phyloP scores from a whole-genome alignment of 140 eudicot genomes.

The Artemisia princeps region DNA sequence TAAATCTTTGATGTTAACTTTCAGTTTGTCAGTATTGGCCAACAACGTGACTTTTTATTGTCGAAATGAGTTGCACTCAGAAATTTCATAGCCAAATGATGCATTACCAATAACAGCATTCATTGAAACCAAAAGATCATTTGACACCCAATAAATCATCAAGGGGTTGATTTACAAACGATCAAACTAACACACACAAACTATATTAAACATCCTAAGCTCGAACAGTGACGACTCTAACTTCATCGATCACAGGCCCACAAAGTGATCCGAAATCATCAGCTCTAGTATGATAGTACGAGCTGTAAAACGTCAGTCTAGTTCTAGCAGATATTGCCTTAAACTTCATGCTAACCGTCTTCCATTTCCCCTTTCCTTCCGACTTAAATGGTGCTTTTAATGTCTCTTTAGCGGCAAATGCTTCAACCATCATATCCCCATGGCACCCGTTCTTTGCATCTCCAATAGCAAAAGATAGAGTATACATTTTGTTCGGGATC shows the following conservation, averaged over 20 bases:
- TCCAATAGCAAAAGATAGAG: slow-evolving; percentile 41
- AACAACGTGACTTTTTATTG: neutral
- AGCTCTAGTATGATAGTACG: slow-evolving; percentile 53
- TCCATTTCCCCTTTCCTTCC: slow-evolving; percentile 46
- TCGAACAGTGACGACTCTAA: slow-evolving; percentile 33
- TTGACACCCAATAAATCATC: slow-evolving; percentile 9
- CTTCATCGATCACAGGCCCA: slow-evolving; percentile 73
- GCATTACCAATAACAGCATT: neutral
- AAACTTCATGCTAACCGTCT: slow-evolving; percentile 39
- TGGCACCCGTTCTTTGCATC: slow-evolving; percentile 65
- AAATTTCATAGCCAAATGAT: neutral
- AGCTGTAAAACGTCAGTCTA: slow-evolving; percentile 61
- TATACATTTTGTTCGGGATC: slow-evolving; percentile 40
- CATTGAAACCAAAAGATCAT: neutral
- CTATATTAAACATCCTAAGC: neutral
- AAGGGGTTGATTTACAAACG: slow-evolving; percentile 11
- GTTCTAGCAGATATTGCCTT: slow-evolving; percentile 44
- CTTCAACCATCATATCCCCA: slow-evolving; percentile 76
- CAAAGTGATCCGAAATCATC: slow-evolving; percentile 58
- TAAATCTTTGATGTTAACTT: neutral
- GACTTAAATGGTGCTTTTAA: slow-evolving; percentile 57
- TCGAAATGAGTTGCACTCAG: neutral
- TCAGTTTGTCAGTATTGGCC: neutral
- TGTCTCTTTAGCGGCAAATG: slow-evolving; percentile 49
- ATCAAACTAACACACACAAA: slow-evolving; percentile 14